These are phyloP conservation scores for Corchorus capsularis DNA, from an alignment of 345 rosid species.

Conservation along the genomic window DNA sequence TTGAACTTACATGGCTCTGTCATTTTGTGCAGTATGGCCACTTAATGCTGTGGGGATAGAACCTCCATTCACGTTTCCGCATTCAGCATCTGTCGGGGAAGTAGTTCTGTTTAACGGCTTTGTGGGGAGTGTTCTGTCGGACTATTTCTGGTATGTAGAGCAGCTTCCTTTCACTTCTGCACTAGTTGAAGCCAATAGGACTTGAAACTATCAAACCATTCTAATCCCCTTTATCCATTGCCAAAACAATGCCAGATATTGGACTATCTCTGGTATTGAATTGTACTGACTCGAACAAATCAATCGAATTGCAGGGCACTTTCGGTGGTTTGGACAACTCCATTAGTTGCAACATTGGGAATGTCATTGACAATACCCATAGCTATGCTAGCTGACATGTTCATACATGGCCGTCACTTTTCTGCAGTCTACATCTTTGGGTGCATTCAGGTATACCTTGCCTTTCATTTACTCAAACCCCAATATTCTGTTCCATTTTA, in stretches of 20 bases:
- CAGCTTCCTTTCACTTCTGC: background rate
- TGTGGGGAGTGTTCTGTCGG: slow-evolving; percentile 56
- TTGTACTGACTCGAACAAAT: background rate
- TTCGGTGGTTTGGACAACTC: slow-evolving; percentile 89
- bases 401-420: slow-evolving; percentile 69
- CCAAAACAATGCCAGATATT: background rate
- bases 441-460: slow-evolving; percentile 61
- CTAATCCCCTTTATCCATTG: background rate
- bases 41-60: slow-evolving; percentile 53
- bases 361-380: slow-evolving; percentile 85
- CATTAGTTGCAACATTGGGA: slow-evolving; percentile 75
- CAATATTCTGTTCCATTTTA: background rate
- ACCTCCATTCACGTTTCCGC: slow-evolving; percentile 57
- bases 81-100: slow-evolving; percentile 43
- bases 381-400: slow-evolving; percentile 87
- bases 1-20: background rate
- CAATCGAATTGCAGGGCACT: slow-evolving; percentile 58
- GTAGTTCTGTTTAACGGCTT: slow-evolving; percentile 50
- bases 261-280: background rate
- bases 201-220: no score
- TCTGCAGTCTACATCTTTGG: slow-evolving; percentile 73
- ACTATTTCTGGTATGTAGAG: slow-evolving; percentile 57
- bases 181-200: no score
- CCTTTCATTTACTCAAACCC: background rate
- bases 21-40: slow-evolving; percentile 59